Base-by-base conservation (phyloP, 2,329 filamentous ascomycete genomes). In the Fusarium subtropicale region DNA sequence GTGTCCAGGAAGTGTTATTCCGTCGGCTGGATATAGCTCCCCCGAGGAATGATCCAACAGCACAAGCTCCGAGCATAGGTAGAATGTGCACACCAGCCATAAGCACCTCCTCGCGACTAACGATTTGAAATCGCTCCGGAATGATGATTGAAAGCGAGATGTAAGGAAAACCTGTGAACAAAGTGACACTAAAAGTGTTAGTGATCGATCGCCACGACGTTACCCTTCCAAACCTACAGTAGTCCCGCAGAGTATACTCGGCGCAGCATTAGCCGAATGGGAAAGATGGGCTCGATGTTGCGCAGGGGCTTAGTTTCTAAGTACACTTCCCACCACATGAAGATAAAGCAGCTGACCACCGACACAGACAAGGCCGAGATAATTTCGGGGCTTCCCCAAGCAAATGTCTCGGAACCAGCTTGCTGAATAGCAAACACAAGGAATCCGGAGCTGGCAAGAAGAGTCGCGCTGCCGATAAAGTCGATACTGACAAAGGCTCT, bases 91-190 rank as follows among this genome's bases (percentile, higher is more conserved):
- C 74, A 7, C 88, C 87, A 1, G 87, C 86, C 71, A 82, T 81
- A 26, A 89, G 79, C 0, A 85, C 81, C 33, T 77, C 82, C 50
- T 88, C 82, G 8, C 79, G 79, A 65, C 88, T 85, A 54, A 89
- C 83, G 38, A 90, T 85, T 64, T 90, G 87, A 51, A 89, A 87
- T 9, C 87, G 80, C 67, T 90, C 86, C 1, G 88, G 88, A 7
- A 90, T 81, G 33, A 85, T 82, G 58, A 89, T 84, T 15, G 87
- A 83, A n/a, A 88, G 80, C 7, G 85, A 80, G 24, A 90, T 84
- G 64, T 88, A 89, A 1, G 84, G 80, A 53, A 86, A 88, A 3
- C 87, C 87, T 1, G 84, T 85, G 20, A 89, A 79, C 18, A 89
- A 77, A 4, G 87, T 88, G 28, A 85, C 83, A 18, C 86, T 88